Evolutionary conservation across 1,284 basidiomycete genomes (phyloP), one percentile per base, ranked within the genome.

Genomic region (Chondrostereum purpureum): DNA sequence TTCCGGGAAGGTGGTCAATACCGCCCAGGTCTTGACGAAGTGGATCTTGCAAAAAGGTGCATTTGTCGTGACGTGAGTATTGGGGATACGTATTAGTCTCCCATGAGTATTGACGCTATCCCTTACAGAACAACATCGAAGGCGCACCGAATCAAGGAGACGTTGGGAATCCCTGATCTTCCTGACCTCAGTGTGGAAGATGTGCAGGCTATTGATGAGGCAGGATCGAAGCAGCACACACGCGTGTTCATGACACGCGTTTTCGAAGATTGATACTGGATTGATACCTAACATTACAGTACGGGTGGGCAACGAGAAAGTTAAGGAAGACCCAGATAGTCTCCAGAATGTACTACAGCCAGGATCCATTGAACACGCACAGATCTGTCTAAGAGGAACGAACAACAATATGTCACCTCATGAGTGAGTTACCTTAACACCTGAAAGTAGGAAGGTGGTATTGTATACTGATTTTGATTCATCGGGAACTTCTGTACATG

Each of bases 1-100:
- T 13, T 57, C 61, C 1, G 73, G 72, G 11, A 58, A 64, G 33
- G 61, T 71, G 5, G 75, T 83, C 20, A 74, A 78, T 19, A 56
- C 65, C 8, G 67, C 73, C 1, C 74, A 80, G 47, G 74, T 82
- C 6, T 63, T 87, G 37, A 61, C 71, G 18, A 78, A 82, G 53
- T 87, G 82, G 81, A 56, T 78, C 12, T 53, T 75, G 36, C 72
- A 77, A 43, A 78, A 77, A 55, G 73, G 68, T 23, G 66, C 74
- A n/a, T 58, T 81, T 35, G 73, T 82, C 24, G 78, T 92, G 42
- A 88, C 86, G 80, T 88, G 61, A 59, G 77, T 68, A n/a, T 3
- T 21, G 38, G 23, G 2, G 3, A 40, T 38, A 19, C 37, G 21
- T 6, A 17, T 27, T 22, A 27, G 39, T 38, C 13, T 18, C 33